Conservation (phyloP, 1,139 yeast genomes). For the Sugiyamaella japonica region DNA sequence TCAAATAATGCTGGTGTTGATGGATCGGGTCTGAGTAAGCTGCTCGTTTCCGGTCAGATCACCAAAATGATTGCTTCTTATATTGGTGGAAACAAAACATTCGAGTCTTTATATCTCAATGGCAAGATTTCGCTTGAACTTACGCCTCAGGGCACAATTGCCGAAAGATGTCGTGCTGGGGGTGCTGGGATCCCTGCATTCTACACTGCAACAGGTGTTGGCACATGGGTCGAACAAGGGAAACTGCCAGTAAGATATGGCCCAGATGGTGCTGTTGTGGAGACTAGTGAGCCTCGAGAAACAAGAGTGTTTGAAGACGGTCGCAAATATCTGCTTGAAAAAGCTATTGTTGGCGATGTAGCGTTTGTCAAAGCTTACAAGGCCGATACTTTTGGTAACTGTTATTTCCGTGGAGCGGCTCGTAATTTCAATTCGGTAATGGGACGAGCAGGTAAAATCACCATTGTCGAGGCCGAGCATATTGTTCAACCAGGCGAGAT, state of each 20-base stretch:
- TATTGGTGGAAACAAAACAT: conserved; percentile 50
- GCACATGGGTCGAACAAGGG: conserved; percentile 54
- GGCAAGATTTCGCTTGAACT: conserved; percentile 51
- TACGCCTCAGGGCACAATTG: conserved; percentile 54
- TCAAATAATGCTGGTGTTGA: conserved; percentile 55
- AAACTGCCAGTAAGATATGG: conserved; percentile 48
- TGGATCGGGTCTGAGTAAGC: conserved; percentile 47
- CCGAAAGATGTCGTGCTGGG: conserved; percentile 53
- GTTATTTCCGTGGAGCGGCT: conserved; percentile 51
- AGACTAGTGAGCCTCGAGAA: conserved; percentile 46
- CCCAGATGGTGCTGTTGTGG: conserved; percentile 40
- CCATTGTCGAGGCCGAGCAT: conserved; percentile 54
- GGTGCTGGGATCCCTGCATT: conserved; percentile 54
- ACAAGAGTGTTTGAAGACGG: conserved; percentile 46
- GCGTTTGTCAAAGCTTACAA: conserved; percentile 52
- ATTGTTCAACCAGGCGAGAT: conserved; percentile 52
- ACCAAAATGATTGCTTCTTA: conserved; percentile 50
- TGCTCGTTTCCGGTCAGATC: conserved; percentile 48
- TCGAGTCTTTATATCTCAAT: conserved; percentile 46
- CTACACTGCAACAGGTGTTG: conserved; percentile 53
- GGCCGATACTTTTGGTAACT: conserved; percentile 51
- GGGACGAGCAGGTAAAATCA: conserved; percentile 49
- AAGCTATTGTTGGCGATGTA: conserved; percentile 49
- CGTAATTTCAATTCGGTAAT: conserved; percentile 50
- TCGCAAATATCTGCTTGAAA: conserved; percentile 47